Evolutionary conservation across 331 rosid species (phyloP).

Genomic region (Acacia pycnantha): DNA sequence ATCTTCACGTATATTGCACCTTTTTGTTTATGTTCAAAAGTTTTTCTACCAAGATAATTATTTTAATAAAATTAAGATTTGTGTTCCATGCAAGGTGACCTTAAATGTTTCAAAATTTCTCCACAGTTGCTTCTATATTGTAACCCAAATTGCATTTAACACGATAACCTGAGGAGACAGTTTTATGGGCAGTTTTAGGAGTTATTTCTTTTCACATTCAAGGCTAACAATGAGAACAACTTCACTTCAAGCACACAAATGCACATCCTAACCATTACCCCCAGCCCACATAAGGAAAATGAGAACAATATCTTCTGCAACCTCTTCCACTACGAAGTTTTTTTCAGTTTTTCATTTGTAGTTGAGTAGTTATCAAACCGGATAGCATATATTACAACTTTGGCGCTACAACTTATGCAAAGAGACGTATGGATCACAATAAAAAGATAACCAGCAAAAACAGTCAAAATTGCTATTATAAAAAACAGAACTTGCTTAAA

Average conservation of each 20-base stretch:
- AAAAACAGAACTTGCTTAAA: background rate
- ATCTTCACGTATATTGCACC: background rate
- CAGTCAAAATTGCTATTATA: background rate
- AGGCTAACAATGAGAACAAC: background rate
- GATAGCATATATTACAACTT: background rate
- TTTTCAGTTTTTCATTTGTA: background rate
- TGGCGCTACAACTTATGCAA: background rate
- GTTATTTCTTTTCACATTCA: slow-evolving; percentile 6
- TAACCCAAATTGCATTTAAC: slow-evolving; percentile 12
- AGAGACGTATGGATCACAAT: background rate
- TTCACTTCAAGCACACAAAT: background rate
- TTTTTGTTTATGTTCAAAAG: background rate
- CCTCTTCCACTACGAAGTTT: background rate
- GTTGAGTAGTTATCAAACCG: background rate
- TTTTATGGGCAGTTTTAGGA: background rate
- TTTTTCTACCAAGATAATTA: background rate
- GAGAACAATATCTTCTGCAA: background rate
- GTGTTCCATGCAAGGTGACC: background rate
- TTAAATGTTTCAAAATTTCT: background rate
- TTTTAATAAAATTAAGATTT: background rate
- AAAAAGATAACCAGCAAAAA: background rate
- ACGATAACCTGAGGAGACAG: background rate
- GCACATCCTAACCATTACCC: background rate
- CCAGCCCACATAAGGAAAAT: background rate
- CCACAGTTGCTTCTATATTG: background rate